phyloP scores from a whole-genome alignment of 2,329 filamentous ascomycete genomes.

The Colletotrichum tropicicola region DNA sequence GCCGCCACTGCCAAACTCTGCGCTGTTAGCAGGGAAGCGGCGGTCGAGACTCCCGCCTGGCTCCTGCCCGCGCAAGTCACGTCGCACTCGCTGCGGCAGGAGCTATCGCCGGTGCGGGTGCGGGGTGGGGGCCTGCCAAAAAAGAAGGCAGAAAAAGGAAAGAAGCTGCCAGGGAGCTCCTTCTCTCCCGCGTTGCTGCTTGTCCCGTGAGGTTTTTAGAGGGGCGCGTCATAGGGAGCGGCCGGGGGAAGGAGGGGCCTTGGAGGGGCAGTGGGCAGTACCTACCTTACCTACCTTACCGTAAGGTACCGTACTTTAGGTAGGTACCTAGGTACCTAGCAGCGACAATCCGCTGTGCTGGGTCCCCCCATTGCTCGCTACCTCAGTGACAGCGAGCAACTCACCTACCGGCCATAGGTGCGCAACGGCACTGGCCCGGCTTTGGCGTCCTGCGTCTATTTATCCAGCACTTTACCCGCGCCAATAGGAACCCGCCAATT shows the following conservation, averaged over 20 bases:
- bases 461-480: conserved; percentile 29
- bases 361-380: too few species aligned
- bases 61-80: neutral
- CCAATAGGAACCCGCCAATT: conserved; percentile 13
- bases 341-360: too few species aligned
- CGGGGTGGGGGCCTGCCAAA: neutral
- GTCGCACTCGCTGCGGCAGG: neutral
- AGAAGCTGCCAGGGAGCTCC: conserved; percentile 7
- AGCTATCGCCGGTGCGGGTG: neutral
- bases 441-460: conserved; percentile 20
- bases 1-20: neutral
- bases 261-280: neutral
- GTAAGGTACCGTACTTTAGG: too few species aligned
- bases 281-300: too few species aligned
- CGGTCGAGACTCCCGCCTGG: conserved; percentile 9
- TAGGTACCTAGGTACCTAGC: neutral
- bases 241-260: neutral
- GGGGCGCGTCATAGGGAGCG: neutral
- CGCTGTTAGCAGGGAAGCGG: conserved; percentile 1
- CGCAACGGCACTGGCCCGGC: conserved; percentile 25
- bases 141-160: neutral
- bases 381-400: too few species aligned
- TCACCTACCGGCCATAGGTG: conserved; percentile 11
- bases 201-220: neutral
- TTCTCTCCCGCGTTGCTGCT: neutral